These are phyloP conservation scores for Sporothrix humicola DNA, from an alignment of 2,329 filamentous ascomycete genomes.

Conservation along the genomic window DNA sequence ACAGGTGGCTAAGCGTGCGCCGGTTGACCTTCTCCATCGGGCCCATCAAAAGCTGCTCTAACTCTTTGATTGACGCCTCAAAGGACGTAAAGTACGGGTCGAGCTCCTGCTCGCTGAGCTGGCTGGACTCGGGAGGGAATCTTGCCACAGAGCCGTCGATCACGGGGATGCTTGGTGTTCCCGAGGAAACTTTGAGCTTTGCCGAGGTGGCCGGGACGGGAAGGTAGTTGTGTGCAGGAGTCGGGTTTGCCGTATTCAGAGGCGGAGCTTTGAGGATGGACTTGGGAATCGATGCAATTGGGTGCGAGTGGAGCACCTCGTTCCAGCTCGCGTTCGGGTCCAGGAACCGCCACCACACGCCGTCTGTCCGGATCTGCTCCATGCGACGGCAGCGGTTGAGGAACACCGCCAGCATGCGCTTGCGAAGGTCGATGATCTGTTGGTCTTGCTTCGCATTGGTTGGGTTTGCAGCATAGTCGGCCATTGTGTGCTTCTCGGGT, in stretches of 20 bases:
- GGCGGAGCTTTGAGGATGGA: slow-evolving; percentile 95
- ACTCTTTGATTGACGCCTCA: slow-evolving; percentile 87
- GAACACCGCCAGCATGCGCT: slow-evolving; percentile 96
- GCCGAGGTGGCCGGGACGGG: slow-evolving; percentile 85
- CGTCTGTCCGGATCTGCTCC: slow-evolving; percentile 89
- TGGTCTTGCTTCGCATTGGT: slow-evolving; percentile 98
- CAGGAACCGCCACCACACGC: slow-evolving; percentile 96
- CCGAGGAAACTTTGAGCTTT: slow-evolving; percentile 71
- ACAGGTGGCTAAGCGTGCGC: slow-evolving; percentile 82
- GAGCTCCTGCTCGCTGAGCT: slow-evolving; percentile 83
- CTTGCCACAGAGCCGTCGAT: slow-evolving; percentile 51
- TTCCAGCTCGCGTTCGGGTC: slow-evolving; percentile 99
- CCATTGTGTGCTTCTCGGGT: slow-evolving; percentile 98
- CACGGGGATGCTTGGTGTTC: slow-evolving; percentile 33
- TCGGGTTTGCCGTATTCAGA: slow-evolving; percentile 90
- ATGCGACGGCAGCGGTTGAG: slow-evolving; percentile 91
- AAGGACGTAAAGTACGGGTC: slow-evolving; percentile 97
- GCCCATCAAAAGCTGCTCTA: slow-evolving; percentile 85
- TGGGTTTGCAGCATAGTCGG: slow-evolving; percentile 96
- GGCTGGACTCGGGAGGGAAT: slow-evolving; percentile 79
- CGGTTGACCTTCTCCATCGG: slow-evolving; percentile 98
- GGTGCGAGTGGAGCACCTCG: slow-evolving; percentile 92
- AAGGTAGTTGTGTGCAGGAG: slow-evolving; percentile 82
- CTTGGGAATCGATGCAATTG: slow-evolving; percentile 89
- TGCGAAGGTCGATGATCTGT: slow-evolving; percentile 93